Percentiles rank a stretch among this genome's conserved stretches.
Evolutionary conservation across 176 grass and related monocot species (phyloP).

Genomic region (Zoysia pacifica): DNA sequence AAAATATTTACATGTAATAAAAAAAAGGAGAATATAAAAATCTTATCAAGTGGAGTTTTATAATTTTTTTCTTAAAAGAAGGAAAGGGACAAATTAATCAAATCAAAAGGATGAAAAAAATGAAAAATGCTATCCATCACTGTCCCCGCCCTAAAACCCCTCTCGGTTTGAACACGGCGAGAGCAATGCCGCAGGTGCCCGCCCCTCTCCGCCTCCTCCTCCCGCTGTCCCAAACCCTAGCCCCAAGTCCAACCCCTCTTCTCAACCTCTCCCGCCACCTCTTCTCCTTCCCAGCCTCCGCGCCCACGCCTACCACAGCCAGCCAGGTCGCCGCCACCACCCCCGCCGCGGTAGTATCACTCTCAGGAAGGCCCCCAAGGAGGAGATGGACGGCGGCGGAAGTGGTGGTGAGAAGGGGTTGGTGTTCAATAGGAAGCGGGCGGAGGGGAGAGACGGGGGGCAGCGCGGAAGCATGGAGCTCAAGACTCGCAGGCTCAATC

Average conservation of each 20-base stretch:
- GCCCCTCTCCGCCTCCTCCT: slow-evolving; percentile 44
- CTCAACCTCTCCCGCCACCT: slow-evolving; percentile 50
- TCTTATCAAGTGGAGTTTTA: too few species aligned
- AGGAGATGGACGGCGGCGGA: slow-evolving; percentile 36
- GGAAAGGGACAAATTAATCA: too few species aligned
- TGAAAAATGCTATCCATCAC: not conserved
- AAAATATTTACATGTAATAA: too few species aligned
- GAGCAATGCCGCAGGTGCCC: slow-evolving; percentile 51
- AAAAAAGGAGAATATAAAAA: too few species aligned
- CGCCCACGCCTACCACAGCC: slow-evolving; percentile 38
- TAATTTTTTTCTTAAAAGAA: too few species aligned
- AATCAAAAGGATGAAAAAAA: not conserved
- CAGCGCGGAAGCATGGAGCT: slow-evolving; percentile 70
- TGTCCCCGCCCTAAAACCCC: slow-evolving; percentile 41
- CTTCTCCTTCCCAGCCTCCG: slow-evolving; percentile 30
- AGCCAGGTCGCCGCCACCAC: slow-evolving; percentile 31
- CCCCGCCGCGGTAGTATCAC: slow-evolving; percentile 56
- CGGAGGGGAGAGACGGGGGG: slow-evolving; percentile 68
- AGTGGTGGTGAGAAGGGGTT: slow-evolving; percentile 38
- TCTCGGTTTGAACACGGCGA: not conserved
- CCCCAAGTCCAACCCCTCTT: slow-evolving; percentile 47
- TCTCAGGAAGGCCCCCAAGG: slow-evolving; percentile 39
- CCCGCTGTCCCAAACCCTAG: slow-evolving; percentile 55
- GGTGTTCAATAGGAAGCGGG: slow-evolving; percentile 66
- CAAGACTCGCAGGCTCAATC: slow-evolving; percentile 85